Evolutionary conservation across 176 grass and related monocot species (phyloP).

Genomic region (Aechmea fasciata): DNA sequence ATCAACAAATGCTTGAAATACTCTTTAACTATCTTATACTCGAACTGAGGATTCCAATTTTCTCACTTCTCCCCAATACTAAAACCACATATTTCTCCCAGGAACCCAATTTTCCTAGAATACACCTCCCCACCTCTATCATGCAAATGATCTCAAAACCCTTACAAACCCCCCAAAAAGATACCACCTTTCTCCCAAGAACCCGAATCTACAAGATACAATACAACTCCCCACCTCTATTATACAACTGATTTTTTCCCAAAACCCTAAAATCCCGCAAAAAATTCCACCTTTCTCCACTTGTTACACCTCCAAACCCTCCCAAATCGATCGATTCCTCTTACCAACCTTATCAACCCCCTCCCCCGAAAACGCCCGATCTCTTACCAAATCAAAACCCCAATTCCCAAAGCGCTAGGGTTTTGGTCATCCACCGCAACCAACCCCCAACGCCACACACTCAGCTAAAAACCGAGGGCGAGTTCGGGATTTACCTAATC

Average conservation of each 20-base stretch:
- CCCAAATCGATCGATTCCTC: conserved; percentile 16
- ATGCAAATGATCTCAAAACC: too few species aligned
- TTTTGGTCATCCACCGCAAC: conserved; percentile 47
- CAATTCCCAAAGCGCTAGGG: not conserved
- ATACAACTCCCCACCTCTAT: not conserved
- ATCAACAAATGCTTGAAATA: not conserved
- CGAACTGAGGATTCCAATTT: not conserved
- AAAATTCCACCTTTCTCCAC: not conserved
- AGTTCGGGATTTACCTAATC: conserved; percentile 6
- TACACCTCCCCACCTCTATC: too few species aligned
- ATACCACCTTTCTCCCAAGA: not conserved
- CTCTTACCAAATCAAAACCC: not conserved
- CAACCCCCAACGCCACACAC: conserved; percentile 12
- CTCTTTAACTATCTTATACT: not conserved
- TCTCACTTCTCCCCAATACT: not conserved
- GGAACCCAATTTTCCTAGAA: not conserved
- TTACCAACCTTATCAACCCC: conserved; percentile 35
- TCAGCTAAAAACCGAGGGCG: not conserved
- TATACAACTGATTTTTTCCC: not conserved
- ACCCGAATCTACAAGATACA: not conserved
- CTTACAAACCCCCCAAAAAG: not conserved
- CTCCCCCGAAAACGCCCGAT: not conserved
- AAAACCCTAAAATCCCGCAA: not conserved
- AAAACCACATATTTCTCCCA: not conserved
- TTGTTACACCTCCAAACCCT: not conserved